These are phyloP conservation scores for Mycena rebaudengoi DNA, from an alignment of 768 basidiomycete species.

Conservation along the genomic window DNA sequence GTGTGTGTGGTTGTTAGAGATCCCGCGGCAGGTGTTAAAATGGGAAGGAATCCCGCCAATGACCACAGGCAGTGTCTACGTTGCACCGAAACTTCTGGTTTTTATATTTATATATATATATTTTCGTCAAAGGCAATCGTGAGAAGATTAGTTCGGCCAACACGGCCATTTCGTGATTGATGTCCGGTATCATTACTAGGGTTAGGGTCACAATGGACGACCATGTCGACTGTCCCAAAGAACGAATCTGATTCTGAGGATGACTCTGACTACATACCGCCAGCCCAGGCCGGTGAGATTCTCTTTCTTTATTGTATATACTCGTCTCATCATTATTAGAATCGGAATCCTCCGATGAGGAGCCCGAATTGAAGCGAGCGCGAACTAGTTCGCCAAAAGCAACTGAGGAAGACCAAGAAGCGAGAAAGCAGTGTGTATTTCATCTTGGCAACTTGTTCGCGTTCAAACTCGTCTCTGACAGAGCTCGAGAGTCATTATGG, in stretches of 20 bases:
- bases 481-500: conserved; percentile 74
- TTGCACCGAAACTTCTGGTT: too few relatives aligned
- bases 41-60: too few relatives aligned
- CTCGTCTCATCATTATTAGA: conserved; percentile 28
- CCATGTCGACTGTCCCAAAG: conserved; percentile 18
- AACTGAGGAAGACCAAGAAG: conserved; percentile 45
- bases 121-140: conserved; percentile 4
- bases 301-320: background rate
- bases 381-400: conserved; percentile 36
- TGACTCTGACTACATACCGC: conserved; percentile 76
- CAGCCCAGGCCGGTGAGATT: conserved; percentile 47
- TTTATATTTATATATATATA: too few relatives aligned
- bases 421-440: conserved; percentile 53
- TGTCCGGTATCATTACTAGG: too few relatives aligned
- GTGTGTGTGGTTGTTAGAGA: too few relatives aligned
- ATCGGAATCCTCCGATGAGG: conserved; percentile 50
- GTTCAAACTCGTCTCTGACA: conserved; percentile 35
- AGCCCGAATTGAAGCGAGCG: conserved; percentile 46
- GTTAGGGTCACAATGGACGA: too few relatives aligned
- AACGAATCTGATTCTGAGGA: conserved; percentile 66
- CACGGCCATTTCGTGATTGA: too few relatives aligned
- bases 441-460: background rate
- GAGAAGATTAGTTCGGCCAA: too few relatives aligned
- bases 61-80: too few relatives aligned
- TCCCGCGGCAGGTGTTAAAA: too few relatives aligned